Percentiles rank a stretch among this genome's conserved stretches.
phyloP scores from a whole-genome alignment of 1,284 basidiomycete genomes.

The Ceratorhiza oryzae-sativae region DNA sequence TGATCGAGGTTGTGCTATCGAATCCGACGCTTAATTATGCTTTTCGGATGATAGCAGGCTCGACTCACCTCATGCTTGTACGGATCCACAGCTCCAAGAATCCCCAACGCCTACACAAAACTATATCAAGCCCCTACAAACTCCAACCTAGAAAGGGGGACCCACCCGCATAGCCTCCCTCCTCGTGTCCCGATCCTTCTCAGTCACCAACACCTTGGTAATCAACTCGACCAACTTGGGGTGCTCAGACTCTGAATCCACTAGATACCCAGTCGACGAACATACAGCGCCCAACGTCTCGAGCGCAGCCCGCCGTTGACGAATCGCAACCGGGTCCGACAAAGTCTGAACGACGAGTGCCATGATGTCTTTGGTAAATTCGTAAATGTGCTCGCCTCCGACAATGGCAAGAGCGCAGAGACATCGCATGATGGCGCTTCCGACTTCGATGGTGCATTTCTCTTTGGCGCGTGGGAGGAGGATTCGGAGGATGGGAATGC shows the following conservation, averaged over 20 bases:
- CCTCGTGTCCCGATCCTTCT: conserved; percentile 24
- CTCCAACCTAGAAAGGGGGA: not conserved
- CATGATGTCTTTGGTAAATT: conserved; percentile 24
- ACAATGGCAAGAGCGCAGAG: conserved; percentile 19
- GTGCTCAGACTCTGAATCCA: conserved; percentile 21
- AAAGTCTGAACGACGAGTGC: conserved; percentile 17
- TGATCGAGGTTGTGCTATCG: conserved; percentile 27
- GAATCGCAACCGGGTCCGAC: conserved; percentile 10
- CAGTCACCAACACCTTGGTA: conserved; percentile 17
- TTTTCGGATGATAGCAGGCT: too few relatives aligned
- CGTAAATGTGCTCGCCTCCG: conserved; percentile 23
- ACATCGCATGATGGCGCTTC: conserved; percentile 27
- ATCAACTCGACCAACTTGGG: conserved; percentile 32
- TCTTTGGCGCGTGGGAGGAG: conserved; percentile 13
- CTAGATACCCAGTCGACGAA: conserved; percentile 32
- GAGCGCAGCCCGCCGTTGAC: conserved; percentile 15
- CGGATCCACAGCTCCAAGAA: conserved; percentile 28
- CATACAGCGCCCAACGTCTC: conserved; percentile 30
- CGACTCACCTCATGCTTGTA: conserved; percentile 22
- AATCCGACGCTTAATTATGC: too few relatives aligned
- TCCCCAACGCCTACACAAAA: conserved; percentile 7
- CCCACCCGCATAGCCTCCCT: conserved; percentile 32
- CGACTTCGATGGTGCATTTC: conserved; percentile 28
- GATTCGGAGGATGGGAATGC: conserved; percentile 16
- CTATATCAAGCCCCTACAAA: not conserved